A percentile compares a stretch with the other conserved stretches of the same genome.
Evolutionary conservation across 768 basidiomycete genomes (phyloP).

Genomic region (Hydnomerulius pinastri): DNA sequence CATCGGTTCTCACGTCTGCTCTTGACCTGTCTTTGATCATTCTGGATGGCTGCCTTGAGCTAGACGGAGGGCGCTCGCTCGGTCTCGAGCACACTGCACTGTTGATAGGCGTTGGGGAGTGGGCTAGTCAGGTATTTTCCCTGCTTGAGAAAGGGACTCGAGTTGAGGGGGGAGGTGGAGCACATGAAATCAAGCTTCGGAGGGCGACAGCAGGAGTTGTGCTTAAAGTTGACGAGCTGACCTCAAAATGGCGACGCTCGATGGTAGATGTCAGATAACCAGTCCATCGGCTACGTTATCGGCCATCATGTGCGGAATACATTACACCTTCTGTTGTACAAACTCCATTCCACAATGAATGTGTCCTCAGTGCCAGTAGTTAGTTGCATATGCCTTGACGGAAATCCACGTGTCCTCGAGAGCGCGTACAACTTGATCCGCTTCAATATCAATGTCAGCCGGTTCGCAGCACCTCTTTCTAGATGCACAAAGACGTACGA

Average conservation of each 20-base stretch:
- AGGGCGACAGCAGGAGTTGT: constrained; percentile 79
- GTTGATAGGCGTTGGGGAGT: constrained; percentile 73
- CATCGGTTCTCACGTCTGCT: constrained; percentile 70
- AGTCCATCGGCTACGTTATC: too few species aligned
- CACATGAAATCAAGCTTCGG: constrained; percentile 59
- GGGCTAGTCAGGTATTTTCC: constrained; percentile 72
- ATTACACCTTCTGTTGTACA: background rate
- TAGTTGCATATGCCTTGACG: too few species aligned
- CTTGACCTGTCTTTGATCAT: constrained; percentile 78
- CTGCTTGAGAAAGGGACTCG: constrained; percentile 64
- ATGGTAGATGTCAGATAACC: constrained; percentile 53
- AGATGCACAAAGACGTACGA: too few species aligned
- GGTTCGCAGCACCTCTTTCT: too few species aligned
- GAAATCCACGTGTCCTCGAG: too few species aligned
- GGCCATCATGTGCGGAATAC: too few species aligned
- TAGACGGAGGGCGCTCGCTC: constrained; percentile 76
- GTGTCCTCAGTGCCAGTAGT: too few species aligned
- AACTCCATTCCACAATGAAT: too few species aligned
- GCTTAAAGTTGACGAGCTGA: constrained; percentile 75
- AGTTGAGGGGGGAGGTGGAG: constrained; percentile 65
- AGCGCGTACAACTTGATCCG: too few species aligned
- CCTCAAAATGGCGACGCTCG: constrained; percentile 65
- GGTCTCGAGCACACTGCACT: constrained; percentile 75
- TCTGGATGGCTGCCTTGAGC: constrained; percentile 70
- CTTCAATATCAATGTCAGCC: too few species aligned